A percentile compares a stretch with the other conserved stretches of the same genome.
Conservation (phyloP, 768 basidiomycete genomes). For the Pholiota microspora region DNA sequence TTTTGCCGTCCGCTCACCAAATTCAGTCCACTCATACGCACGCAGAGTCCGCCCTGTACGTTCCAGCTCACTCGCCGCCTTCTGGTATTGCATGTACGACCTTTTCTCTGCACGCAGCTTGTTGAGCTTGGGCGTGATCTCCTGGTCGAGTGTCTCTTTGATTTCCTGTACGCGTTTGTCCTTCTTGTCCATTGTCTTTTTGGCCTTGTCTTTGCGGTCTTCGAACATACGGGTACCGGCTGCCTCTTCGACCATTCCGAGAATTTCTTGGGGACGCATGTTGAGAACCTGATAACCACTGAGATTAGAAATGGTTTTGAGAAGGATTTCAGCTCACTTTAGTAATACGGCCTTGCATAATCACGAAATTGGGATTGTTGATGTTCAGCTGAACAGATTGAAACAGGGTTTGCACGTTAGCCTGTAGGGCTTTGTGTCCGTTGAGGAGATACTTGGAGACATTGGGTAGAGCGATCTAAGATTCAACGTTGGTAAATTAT, state of each 20-base stretch:
- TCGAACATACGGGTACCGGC: slow-evolving; percentile 99
- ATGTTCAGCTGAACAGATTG: slow-evolving; percentile 98
- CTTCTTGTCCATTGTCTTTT: slow-evolving; percentile 95
- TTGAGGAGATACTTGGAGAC: slow-evolving; percentile 94
- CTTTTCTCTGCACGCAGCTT: slow-evolving; percentile 88
- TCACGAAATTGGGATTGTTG: slow-evolving; percentile 99
- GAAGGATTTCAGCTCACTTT: no score
- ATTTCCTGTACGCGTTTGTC: slow-evolving; percentile 94
- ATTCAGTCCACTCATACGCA: slow-evolving; percentile 87
- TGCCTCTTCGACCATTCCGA: slow-evolving; percentile 98
- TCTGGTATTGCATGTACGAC: slow-evolving; percentile 87
- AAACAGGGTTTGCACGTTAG: slow-evolving; percentile 85
- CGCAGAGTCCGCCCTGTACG: slow-evolving; percentile 75
- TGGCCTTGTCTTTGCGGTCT: slow-evolving; percentile 94
- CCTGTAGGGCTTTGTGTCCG: slow-evolving; percentile 89
- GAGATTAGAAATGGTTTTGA: background rate
- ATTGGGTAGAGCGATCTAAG: slow-evolving; percentile 88
- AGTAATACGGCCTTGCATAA: slow-evolving; percentile 99
- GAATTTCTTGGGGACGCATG: slow-evolving; percentile 97
- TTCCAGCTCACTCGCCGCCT: slow-evolving; percentile 85
- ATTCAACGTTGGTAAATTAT: background rate
- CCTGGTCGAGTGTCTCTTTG: slow-evolving; percentile 74
- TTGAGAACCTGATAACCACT: slow-evolving; percentile 67
- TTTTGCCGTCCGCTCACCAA: slow-evolving; percentile 26
- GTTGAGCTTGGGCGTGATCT: slow-evolving; percentile 93